Percentiles rank a stretch among this genome's conserved stretches.
Conservation (phyloP, 345 rosid species). For the Tarenaya hassleriana region DNA sequence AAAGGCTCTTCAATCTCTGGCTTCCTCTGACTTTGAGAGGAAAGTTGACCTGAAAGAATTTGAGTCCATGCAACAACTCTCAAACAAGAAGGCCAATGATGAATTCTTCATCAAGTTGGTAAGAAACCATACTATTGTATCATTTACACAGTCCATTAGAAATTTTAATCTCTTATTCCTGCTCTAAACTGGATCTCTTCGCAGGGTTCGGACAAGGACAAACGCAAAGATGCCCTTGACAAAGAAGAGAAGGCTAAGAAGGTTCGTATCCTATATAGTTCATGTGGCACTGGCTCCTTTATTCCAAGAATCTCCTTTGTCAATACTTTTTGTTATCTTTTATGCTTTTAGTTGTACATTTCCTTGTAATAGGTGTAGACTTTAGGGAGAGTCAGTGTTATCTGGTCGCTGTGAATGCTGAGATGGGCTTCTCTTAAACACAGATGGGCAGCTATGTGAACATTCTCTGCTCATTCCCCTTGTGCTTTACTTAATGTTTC, state of each 20-base stretch:
- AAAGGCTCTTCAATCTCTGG: constrained; percentile 56
- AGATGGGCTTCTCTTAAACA: no score
- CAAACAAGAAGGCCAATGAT: constrained; percentile 70
- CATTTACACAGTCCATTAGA: not conserved
- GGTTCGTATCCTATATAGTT: no score
- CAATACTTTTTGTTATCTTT: no score
- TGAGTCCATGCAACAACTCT: constrained; percentile 75
- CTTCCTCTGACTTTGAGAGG: constrained; percentile 70
- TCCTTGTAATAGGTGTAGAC: no score
- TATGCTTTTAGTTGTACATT: not conserved
- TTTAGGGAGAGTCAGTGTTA: no score
- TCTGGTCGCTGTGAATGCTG: no score
- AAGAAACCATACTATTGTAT: constrained; percentile 14
- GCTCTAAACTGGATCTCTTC: constrained; percentile 6
- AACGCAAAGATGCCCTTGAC: constrained; percentile 76
- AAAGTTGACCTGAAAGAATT: constrained; percentile 74
- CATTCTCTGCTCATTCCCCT: not conserved
- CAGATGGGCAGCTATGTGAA: not conserved
- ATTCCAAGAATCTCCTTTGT: not conserved
- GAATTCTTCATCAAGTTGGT: constrained; percentile 93
- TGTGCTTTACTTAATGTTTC: constrained; percentile 2
- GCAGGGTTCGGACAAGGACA: constrained; percentile 95
- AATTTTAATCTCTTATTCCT: not conserved
- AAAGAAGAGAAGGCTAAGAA: constrained; percentile 86
- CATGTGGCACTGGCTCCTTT: no score